A percentile compares a stretch with the other conserved stretches of the same genome.
Evolutionary conservation across 2,329 filamentous ascomycete species (phyloP).

Genomic region (Arachnopeziza araneosa): DNA sequence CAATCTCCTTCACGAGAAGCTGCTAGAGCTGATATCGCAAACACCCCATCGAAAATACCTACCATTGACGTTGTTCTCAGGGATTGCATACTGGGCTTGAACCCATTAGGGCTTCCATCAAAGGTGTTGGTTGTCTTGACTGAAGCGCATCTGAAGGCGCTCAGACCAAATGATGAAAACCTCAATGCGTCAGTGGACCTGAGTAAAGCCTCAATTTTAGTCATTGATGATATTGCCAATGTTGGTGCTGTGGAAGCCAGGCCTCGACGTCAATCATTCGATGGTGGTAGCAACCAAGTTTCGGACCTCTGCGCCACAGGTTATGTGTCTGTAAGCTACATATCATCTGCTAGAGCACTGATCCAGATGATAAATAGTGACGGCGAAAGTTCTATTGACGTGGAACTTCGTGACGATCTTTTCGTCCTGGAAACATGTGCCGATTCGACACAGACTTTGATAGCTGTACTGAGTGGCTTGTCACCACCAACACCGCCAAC

Average conservation of each 20-base stretch:
- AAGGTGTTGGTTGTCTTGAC: slow-evolving; percentile 76
- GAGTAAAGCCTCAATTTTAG: slow-evolving; percentile 73
- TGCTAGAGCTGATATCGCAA: background rate
- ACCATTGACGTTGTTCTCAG: slow-evolving; percentile 69
- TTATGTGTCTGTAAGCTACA: slow-evolving; percentile 80
- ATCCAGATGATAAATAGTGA: slow-evolving; percentile 55
- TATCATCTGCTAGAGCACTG: slow-evolving; percentile 70
- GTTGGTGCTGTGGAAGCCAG: slow-evolving; percentile 21
- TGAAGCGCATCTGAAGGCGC: slow-evolving; percentile 66
- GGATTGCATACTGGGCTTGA: slow-evolving; percentile 79
- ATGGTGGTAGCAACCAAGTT: slow-evolving; percentile 41
- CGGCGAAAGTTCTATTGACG: slow-evolving; percentile 62
- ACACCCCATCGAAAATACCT: slow-evolving; percentile 46
- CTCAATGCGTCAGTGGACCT: slow-evolving; percentile 62
- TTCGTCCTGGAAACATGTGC: slow-evolving; percentile 92
- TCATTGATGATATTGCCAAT: slow-evolving; percentile 68
- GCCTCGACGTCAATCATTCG: slow-evolving; percentile 24
- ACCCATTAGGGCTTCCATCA: slow-evolving; percentile 68
- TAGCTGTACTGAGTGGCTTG: slow-evolving; percentile 71
- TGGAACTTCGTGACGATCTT: slow-evolving; percentile 80
- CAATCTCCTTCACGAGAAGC: background rate
- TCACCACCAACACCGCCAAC: slow-evolving; percentile 78
- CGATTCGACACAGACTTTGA: slow-evolving; percentile 91
- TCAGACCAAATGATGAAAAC: slow-evolving; percentile 59
- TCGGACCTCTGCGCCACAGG: slow-evolving; percentile 57